phyloP scores from a whole-genome alignment of 345 rosid species.

The Brassica juncea region DNA sequence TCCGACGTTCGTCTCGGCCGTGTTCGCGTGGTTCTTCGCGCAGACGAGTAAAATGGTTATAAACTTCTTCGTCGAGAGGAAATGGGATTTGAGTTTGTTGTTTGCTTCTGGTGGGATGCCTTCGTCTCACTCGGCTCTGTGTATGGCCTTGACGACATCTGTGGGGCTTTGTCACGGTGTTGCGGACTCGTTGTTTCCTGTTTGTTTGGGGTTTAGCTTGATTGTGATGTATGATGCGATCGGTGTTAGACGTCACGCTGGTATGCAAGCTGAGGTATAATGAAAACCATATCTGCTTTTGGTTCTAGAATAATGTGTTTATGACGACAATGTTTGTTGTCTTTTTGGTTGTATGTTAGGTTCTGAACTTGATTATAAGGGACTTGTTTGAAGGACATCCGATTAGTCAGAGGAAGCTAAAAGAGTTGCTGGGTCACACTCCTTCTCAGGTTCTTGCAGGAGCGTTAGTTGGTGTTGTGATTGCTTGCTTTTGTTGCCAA shows the following conservation, averaged over 20 bases:
- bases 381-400: constrained; percentile 96
- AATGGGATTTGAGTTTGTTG: constrained; percentile 78
- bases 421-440: constrained; percentile 91
- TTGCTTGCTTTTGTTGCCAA: constrained; percentile 71
- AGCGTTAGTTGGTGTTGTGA: constrained; percentile 72
- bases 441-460: constrained; percentile 91
- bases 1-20: constrained; percentile 80
- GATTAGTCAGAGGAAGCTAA: constrained; percentile 85
- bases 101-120: constrained; percentile 95
- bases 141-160: constrained; percentile 86
- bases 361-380: constrained; percentile 83
- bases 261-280: constrained; percentile 97
- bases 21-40: constrained; percentile 71
- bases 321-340: background rate
- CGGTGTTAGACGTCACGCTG: constrained; percentile 93
- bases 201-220: constrained; percentile 88
- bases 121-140: constrained; percentile 88
- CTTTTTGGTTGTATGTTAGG: constrained; percentile 44
- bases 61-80: constrained; percentile 84
- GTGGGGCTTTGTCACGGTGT: constrained; percentile 89
- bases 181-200: constrained; percentile 87
- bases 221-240: constrained; percentile 96
- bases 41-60: constrained; percentile 71
- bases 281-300: background rate
- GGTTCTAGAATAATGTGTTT: background rate